Evolutionary conservation across 176 grass and related monocot genomes (phyloP), one percentile per base, ranked within the genome.

Genomic region (Triticum dicoccoides): DNA sequence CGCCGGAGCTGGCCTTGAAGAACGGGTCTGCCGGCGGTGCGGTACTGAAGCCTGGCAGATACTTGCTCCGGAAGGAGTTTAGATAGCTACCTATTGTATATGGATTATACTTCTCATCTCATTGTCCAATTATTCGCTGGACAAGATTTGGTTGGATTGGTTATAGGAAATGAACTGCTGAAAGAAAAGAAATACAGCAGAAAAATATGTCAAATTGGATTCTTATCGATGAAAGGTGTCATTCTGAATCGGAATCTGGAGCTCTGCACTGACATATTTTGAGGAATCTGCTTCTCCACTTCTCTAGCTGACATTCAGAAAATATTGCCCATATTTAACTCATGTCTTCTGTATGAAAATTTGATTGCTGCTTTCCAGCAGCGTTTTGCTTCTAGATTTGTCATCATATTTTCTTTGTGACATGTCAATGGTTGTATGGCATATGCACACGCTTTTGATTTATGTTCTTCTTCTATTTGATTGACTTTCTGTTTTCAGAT

Each of bases 31-130:
- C 39, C 39, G 39, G 39, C 10, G 39, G 39, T 42, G 39, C 39
- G 39, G 39, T 2, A 10, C 39, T 42, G 39, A 42, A 42, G 9
- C 39, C 39, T 42, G 41, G 41, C 41, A 42, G 41, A 42, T 42
- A 42, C 41, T 42, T 42, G 41, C 41, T 90, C 42, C 65, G 73
- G 30, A 90, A 79, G 74, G 84, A 34, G 34, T 87, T 90, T 41
- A 83, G 84, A 72, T 90, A 90, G 89, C 6, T 25, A 9, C 1
- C 8, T 4, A 6, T 6, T 87, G 73, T 82, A 79, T 15, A 77
- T 27, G 9, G 11, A 54, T 37, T 42, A 66, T 65, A 77, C 59
- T 83, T 65, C 32, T 73, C 2, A 24, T 20, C 35, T 59, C 30
- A 3, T 45, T 37, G 65, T 78, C 80, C 89, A 87, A 73, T 61